Evolutionary conservation across 768 basidiomycete species (phyloP).

Genomic region (Phanerodontia chrysosporium): DNA sequence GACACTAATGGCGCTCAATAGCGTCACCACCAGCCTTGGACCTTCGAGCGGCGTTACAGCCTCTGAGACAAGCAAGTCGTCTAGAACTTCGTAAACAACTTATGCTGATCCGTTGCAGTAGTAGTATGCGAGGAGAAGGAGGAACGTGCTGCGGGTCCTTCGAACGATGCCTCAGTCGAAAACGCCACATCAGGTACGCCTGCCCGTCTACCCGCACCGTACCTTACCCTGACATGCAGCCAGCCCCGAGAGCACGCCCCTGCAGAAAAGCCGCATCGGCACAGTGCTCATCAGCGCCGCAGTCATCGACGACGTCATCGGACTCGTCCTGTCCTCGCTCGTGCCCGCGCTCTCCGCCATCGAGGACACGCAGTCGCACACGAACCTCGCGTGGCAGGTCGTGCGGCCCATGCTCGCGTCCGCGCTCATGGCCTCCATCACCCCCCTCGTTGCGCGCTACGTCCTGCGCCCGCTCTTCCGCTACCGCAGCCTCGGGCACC

Average conservation of each 20-base stretch:
- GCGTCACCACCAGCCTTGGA: conserved; percentile 1
- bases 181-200: no score
- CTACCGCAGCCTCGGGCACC: conserved; percentile 14
- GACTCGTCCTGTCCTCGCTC: conserved; percentile 55
- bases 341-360: conserved; percentile 37
- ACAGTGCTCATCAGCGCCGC: conserved; percentile 59
- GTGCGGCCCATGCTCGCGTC: conserved; percentile 55
- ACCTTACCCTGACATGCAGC: not conserved
- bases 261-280: conserved; percentile 48
- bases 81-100: no score
- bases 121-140: not conserved
- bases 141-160: no score
- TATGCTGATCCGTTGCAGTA: no score
- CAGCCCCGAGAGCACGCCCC: not conserved
- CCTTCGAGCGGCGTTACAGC: not conserved
- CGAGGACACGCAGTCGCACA: conserved; percentile 22
- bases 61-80: no score
- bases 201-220: no score
- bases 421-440: conserved; percentile 41
- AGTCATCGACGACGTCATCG: conserved; percentile 60
- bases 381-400: conserved; percentile 31
- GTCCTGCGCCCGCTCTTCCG: conserved; percentile 19
- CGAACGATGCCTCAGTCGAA: no score
- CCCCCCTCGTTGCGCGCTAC: conserved; percentile 30
- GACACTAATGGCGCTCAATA: conserved; percentile 54